Conservation (phyloP, 257 asterid genomes). For the Linaria vulgaris region DNA sequence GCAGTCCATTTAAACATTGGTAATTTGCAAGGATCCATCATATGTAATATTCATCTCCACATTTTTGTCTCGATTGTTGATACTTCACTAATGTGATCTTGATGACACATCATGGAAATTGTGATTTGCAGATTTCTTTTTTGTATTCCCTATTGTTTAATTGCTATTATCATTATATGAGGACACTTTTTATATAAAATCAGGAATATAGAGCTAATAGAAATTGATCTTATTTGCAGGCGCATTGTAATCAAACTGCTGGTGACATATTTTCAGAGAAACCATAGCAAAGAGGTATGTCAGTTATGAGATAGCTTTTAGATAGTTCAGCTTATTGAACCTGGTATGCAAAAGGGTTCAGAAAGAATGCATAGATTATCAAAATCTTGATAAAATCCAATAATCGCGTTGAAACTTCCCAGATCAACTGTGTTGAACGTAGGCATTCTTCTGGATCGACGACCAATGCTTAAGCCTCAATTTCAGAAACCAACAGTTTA, state of each 20-base stretch:
- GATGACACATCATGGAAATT: no score
- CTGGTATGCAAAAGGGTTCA: slow-evolving; percentile 2
- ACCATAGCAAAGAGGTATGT: slow-evolving; percentile 94
- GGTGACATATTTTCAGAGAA: slow-evolving; percentile 94
- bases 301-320: slow-evolving; percentile 16
- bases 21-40: background rate
- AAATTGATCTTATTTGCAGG: slow-evolving; percentile 48
- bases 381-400: background rate
- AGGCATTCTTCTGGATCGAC: slow-evolving; percentile 5
- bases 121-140: no score
- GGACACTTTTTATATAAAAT: background rate
- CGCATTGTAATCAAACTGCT: slow-evolving; percentile 93
- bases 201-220: background rate
- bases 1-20: background rate
- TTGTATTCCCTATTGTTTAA: background rate
- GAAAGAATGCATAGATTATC: background rate
- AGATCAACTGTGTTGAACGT: background rate
- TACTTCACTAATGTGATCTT: background rate
- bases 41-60: background rate
- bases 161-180: background rate
- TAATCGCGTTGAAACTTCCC: background rate
- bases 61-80: background rate
- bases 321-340: background rate
- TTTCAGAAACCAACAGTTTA: background rate
- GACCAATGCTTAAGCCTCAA: background rate